Evolutionary conservation across 2,329 filamentous ascomycete genomes (phyloP).

Genomic region (Sporothrix protearum): DNA sequence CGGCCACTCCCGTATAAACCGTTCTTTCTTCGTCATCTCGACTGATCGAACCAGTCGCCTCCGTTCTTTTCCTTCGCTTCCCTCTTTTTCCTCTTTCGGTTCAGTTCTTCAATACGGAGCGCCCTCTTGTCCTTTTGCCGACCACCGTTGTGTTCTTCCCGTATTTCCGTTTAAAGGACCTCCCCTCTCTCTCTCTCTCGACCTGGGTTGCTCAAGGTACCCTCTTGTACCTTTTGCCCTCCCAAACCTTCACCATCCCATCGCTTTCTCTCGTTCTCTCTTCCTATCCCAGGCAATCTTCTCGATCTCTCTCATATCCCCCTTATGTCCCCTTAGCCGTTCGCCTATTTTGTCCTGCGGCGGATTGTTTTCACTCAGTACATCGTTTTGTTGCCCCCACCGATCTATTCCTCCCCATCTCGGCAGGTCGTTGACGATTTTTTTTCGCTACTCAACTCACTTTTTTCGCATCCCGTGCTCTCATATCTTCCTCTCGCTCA

Average conservation of each 20-base stretch:
- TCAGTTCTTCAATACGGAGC: background rate
- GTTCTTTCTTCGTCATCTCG: slow-evolving; percentile 1
- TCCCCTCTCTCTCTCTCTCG: background rate
- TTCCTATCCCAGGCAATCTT: background rate
- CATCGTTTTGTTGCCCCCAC: background rate
- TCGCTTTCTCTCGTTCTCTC: background rate
- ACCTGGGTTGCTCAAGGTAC: background rate
- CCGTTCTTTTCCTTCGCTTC: background rate
- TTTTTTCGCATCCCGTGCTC: background rate
- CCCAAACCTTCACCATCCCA: background rate
- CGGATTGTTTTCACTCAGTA: slow-evolving; percentile 7
- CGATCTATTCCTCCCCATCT: background rate
- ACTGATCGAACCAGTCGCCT: background rate
- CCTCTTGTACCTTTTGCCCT: slow-evolving; percentile 3
- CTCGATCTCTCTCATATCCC: background rate
- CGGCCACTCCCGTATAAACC: slow-evolving; percentile 16
- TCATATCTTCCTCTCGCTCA: background rate
- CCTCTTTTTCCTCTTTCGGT: background rate
- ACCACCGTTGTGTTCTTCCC: background rate
- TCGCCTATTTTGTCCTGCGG: background rate
- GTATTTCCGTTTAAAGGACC: background rate
- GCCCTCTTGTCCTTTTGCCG: background rate
- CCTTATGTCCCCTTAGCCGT: background rate
- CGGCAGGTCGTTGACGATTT: slow-evolving; percentile 8
- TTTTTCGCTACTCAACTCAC: background rate